Conservation (phyloP, 2,329 filamentous ascomycete species). For the Pseudocercospora vitis region DNA sequence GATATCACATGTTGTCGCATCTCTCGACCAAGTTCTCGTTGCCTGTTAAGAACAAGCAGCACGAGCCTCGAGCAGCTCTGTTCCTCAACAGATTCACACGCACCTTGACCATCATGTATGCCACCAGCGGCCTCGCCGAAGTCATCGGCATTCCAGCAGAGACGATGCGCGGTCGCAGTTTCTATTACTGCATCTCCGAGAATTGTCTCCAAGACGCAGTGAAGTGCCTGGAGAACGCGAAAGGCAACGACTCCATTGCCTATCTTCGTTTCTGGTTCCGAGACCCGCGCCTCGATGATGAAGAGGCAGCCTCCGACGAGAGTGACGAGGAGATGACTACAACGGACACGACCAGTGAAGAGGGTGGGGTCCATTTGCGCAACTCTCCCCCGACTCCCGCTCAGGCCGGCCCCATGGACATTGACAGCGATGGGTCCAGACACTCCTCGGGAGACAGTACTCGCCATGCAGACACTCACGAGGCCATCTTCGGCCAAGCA, state of each 20-base stretch:
- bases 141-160: conserved; percentile 72
- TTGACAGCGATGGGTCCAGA: conserved; percentile 31
- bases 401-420: conserved; percentile 19
- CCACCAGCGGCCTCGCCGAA: conserved; percentile 71
- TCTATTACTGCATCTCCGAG: conserved; percentile 82
- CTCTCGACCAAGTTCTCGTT: conserved; percentile 74
- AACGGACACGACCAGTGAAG: conserved; percentile 48
- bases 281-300: conserved; percentile 62
- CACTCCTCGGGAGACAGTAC: conserved; percentile 51
- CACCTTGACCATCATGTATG: conserved; percentile 81
- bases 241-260: conserved; percentile 86
- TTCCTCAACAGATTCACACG: conserved; percentile 85
- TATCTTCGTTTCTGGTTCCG: conserved; percentile 84
- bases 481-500: conserved; percentile 47
- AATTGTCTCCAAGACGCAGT: conserved; percentile 75
- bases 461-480: conserved; percentile 41
- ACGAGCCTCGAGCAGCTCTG: conserved; percentile 78
- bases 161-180: conserved; percentile 72
- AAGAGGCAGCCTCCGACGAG: conserved; percentile 38
- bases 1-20: conserved; percentile 87
- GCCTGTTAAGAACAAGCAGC: conserved; percentile 58
- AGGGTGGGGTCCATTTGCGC: conserved; percentile 51
- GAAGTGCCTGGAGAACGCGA: conserved; percentile 77
- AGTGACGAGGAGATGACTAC: conserved; percentile 49
- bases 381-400: conserved; percentile 33